A percentile compares a stretch with the other conserved stretches of the same genome.
Conservation (phyloP, 2,329 filamentous ascomycete genomes). For the Nothophoma quercina region DNA sequence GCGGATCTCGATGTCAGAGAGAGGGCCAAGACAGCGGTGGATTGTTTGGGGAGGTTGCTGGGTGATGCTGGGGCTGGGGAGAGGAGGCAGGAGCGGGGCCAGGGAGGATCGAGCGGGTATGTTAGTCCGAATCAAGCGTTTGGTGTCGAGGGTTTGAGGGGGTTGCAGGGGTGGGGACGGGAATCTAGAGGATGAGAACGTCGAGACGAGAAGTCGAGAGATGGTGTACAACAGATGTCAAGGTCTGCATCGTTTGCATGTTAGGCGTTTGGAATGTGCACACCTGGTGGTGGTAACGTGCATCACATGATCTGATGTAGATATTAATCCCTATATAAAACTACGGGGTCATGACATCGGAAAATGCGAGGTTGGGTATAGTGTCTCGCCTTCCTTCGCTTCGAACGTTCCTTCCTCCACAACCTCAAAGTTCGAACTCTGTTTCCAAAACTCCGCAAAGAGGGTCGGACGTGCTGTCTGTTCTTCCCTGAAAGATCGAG, state of each 20-base stretch:
- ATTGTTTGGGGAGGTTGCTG: conserved; percentile 58
- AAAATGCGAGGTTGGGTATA: no score
- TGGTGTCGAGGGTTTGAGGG: conserved; percentile 19
- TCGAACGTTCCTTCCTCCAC: no score
- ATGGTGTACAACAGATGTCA: neutral
- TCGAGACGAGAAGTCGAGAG: no score
- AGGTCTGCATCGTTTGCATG: neutral
- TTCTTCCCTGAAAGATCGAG: no score
- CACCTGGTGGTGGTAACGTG: no score
- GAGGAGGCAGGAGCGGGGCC: conserved; percentile 3
- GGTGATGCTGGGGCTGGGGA: neutral
- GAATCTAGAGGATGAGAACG: conserved; percentile 24
- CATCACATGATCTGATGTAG: no score
- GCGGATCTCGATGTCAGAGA: conserved; percentile 81
- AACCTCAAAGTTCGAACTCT: no score
- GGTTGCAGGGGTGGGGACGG: conserved; percentile 26
- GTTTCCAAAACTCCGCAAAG: no score
- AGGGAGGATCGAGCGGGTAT: conserved; percentile 10
- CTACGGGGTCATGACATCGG: no score
- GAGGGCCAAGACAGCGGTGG: conserved; percentile 79
- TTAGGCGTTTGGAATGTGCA: neutral
- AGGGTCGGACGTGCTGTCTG: no score
- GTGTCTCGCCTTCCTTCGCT: no score
- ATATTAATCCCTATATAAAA: no score
- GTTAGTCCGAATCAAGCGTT: conserved; percentile 14